These are phyloP conservation scores for Graphiopsis chlorocephala DNA, from an alignment of 2,329 filamentous ascomycete species.

Conservation along the genomic window DNA sequence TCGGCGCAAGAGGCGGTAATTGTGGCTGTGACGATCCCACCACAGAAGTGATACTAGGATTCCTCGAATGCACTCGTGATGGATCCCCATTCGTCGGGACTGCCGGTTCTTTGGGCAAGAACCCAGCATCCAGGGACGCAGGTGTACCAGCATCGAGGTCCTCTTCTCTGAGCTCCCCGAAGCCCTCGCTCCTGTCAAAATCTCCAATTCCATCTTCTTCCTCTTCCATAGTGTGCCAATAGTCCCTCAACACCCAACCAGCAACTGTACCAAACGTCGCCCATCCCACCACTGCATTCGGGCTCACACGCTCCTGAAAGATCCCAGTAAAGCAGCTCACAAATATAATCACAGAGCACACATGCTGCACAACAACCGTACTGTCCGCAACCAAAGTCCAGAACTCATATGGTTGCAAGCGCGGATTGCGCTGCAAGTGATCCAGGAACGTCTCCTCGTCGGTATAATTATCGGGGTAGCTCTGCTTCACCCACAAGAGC, in stretches of 20 bases:
- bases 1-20: background rate
- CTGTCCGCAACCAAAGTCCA: constrained; percentile 95
- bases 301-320: constrained; percentile 79
- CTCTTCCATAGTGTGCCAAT: constrained; percentile 57
- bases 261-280: constrained; percentile 78
- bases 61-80: constrained; percentile 36
- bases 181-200: background rate
- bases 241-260: constrained; percentile 89
- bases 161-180: constrained; percentile 4
- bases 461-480: constrained; percentile 98
- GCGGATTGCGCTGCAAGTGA: constrained; percentile 89
- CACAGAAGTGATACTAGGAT: constrained; percentile 56
- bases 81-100: background rate
- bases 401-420: constrained; percentile 93
- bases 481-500: constrained; percentile 95
- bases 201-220: constrained; percentile 36
- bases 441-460: constrained; percentile 96
- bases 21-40: background rate
- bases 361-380: constrained; percentile 94
- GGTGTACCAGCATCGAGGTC: constrained; percentile 3
- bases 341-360: constrained; percentile 92
- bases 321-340: constrained; percentile 92
- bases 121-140: constrained; percentile 5
- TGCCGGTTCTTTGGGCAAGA: background rate
- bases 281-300: constrained; percentile 83